phyloP scores from a whole-genome alignment of 257 asterid species.

The Hygrophila difformis region DNA sequence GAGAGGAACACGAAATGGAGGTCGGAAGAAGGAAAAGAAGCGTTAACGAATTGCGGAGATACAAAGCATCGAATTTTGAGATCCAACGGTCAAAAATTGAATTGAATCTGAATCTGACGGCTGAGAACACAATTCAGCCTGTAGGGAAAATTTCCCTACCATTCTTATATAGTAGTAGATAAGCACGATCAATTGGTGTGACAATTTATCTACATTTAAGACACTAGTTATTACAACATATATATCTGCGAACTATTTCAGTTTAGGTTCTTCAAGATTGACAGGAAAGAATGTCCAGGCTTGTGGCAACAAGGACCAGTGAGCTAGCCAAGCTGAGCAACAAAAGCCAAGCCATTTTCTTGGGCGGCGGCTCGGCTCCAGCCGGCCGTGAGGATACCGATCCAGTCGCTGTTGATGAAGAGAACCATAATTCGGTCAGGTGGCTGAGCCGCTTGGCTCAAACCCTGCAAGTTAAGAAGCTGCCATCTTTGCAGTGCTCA shows the following conservation, averaged over 20 bases:
- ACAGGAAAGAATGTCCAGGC: conserved; percentile 25
- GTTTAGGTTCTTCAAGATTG: background rate
- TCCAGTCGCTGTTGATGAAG: conserved; percentile 10
- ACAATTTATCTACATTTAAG: too few relatives aligned
- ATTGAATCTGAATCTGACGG: too few relatives aligned
- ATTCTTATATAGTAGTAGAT: too few relatives aligned
- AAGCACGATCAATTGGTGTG: too few relatives aligned
- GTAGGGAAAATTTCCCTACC: too few relatives aligned
- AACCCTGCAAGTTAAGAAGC: conserved; percentile 13
- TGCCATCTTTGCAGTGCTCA: conserved; percentile 23
- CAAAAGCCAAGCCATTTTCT: conserved; percentile 16
- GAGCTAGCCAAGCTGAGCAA: conserved; percentile 35
- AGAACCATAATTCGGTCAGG: conserved; percentile 11
- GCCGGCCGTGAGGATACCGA: conserved; percentile 3
- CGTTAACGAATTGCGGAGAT: too few relatives aligned
- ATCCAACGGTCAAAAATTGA: too few relatives aligned
- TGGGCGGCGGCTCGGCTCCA: conserved; percentile 13
- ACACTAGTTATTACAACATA: too few relatives aligned
- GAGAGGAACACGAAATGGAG: too few relatives aligned
- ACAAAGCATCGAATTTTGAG: too few relatives aligned
- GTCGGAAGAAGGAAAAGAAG: too few relatives aligned
- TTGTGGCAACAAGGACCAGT: conserved; percentile 44
- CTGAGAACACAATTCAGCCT: too few relatives aligned
- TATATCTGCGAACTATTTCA: background rate
- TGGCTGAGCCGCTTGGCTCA: conserved; percentile 21